Conservation (phyloP, 2,329 filamentous ascomycete genomes). For the Neopestalotiopsis clavispora region DNA sequence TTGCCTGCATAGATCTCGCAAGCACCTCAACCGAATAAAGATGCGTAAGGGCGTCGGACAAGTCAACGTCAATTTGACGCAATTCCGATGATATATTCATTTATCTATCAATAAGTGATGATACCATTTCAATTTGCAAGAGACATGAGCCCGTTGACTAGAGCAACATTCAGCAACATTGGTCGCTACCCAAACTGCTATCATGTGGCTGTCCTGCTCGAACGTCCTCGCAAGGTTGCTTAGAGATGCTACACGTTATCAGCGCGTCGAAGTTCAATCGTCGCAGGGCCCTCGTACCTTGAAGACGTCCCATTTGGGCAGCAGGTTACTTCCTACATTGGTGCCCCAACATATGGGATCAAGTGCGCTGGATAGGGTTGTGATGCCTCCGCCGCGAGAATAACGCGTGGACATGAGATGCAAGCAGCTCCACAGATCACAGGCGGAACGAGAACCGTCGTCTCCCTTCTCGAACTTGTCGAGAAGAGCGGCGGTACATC, state of each 20-base stretch:
- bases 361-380: not conserved
- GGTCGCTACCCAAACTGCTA: not conserved
- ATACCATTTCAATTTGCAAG: not conserved
- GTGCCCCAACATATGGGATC: not conserved
- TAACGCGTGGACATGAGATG: not conserved
- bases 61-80: too few relatives aligned
- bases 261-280: not conserved
- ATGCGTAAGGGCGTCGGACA: too few relatives aligned
- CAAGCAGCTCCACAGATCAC: not conserved
- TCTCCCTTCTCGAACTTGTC: not conserved
- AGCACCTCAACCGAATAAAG: too few relatives aligned
- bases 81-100: too few relatives aligned
- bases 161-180: not conserved
- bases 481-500: not conserved
- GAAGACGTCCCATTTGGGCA: not conserved
- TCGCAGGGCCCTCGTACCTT: too few relatives aligned
- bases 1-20: too few relatives aligned
- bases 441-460: not conserved
- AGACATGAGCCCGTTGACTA: too few relatives aligned
- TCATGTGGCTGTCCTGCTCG: not conserved
- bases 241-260: not conserved
- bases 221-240: not conserved
- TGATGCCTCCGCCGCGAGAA: not conserved
- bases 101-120: too few relatives aligned
- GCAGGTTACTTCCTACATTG: not conserved